Evolutionary conservation across 805 yeast genomes (phyloP), one percentile per base, ranked within the genome.

Genomic region (Kodamaea jinghongensis): DNA sequence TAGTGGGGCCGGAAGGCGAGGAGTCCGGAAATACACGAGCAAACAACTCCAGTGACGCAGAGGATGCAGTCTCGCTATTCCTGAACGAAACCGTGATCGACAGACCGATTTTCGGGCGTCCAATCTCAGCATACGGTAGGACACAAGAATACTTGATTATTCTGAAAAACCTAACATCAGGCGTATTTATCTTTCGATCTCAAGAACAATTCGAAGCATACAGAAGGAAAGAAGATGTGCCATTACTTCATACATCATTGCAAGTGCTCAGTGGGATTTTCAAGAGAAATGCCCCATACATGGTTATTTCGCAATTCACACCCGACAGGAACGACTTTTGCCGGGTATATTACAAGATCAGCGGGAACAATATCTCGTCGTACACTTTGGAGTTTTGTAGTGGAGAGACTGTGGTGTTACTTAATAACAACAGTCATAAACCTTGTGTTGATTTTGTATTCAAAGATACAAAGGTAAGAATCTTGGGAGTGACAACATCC

Each of bases 401-500:
- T 12, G 56, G 54, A 17, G 34, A 33, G 14, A 46, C 42, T 17
- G 39, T 58, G 35, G 42, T 58, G 4, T 39, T 63, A 4, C 39
- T 54, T 41, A 56, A 56, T 40, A 58, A 56, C 38, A 60, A 62
- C 39, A 62, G 63, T 16, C 44, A 55, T 25, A 52, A 50, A 22
- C 65, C 67, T 2, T 56, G 54, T 14, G 59, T 57, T 4, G 69
- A 63, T 34, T 49, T 58, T 20, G 34, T 43, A 9, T 56, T 51
- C 49, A 52, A 52, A 29, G 48, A 44, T 27, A 56, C 67, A 12
- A 61, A 61, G 38, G 43, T 63, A 20, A 53, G 69, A 12, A 44
- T 61, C 7, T 38, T 50, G 33, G 68, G 69, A 2, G 58, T 61
- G 1, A 54, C 67, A 3, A 49, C 65, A 5, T 61, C 68, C 16